phyloP scores from a whole-genome alignment of 345 rosid genomes.

The Lenwebbia sp. region DNA sequence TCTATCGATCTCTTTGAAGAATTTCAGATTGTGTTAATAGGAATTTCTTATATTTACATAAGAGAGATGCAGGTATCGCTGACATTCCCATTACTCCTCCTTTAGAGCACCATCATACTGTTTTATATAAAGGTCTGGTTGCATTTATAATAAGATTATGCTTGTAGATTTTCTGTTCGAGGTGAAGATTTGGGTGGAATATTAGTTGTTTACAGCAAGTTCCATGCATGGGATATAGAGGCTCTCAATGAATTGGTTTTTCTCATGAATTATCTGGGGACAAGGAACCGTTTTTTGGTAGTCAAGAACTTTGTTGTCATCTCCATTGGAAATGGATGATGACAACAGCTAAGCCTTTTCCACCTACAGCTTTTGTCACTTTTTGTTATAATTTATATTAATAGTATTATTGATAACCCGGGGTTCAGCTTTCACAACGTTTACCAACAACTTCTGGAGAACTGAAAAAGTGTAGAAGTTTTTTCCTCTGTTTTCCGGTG shows the following conservation, averaged over 20 bases:
- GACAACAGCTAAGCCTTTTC: not conserved
- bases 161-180: not conserved
- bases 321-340: not conserved
- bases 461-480: not conserved
- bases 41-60: not conserved
- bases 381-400: not conserved
- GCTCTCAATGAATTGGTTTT: not conserved
- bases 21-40: not conserved
- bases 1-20: not conserved
- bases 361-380: not conserved
- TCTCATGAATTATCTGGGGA: not conserved
- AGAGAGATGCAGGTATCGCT: not conserved
- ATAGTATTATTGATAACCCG: not conserved
- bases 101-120: not conserved
- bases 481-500: not conserved
- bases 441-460: not conserved
- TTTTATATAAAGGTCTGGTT: not conserved
- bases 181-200: not conserved
- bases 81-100: not conserved
- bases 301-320: not conserved
- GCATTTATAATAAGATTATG: not conserved
- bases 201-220: not conserved
- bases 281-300: not conserved
- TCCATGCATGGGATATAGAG: not conserved
- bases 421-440: not conserved